Evolutionary conservation across 345 rosid species (phyloP).

Genomic region (Pistacia integerrima): DNA sequence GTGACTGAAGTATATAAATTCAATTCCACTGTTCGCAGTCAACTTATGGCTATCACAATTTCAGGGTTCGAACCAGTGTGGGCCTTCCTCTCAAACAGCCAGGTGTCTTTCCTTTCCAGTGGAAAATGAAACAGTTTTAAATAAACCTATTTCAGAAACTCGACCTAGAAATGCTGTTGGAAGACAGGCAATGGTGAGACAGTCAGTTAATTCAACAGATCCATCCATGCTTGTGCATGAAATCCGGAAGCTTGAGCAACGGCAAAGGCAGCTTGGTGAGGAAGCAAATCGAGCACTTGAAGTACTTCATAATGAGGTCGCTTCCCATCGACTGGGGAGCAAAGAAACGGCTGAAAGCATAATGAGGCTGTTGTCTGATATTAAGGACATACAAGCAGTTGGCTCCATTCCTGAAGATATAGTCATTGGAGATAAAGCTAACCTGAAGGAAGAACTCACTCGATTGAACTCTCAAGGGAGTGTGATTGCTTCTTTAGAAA

Average conservation of each 20-base stretch:
- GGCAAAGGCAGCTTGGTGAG: conserved; percentile 80
- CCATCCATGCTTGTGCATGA: conserved; percentile 81
- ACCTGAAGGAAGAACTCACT: conserved; percentile 77
- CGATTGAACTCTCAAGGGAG: conserved; percentile 77
- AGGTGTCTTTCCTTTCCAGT: conserved; percentile 75
- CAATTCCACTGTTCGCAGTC: conserved; percentile 6
- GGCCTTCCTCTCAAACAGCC: conserved; percentile 62
- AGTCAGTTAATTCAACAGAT: conserved; percentile 67
- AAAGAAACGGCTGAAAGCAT: conserved; percentile 78
- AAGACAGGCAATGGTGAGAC: conserved; percentile 56
- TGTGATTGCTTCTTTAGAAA: conserved; percentile 67
- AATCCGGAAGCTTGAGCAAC: conserved; percentile 81
- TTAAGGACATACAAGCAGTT: conserved; percentile 73
- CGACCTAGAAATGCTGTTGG: conserved; percentile 39
- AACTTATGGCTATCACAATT: conserved; percentile 21
- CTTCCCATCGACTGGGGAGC: conserved; percentile 76
- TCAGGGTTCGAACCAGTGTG: conserved; percentile 55
- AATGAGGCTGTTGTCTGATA: conserved; percentile 81
- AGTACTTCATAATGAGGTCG: conserved; percentile 87
- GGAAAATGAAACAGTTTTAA: conserved; percentile 42
- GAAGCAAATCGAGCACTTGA: conserved; percentile 94
- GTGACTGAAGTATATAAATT: neutral
- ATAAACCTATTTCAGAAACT: conserved; percentile 39
- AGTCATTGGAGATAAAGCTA: conserved; percentile 48
- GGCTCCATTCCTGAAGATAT: conserved; percentile 56